Evolutionary conservation across 2,329 filamentous ascomycete genomes (phyloP).

Genomic region (Talaromyces sp.): DNA sequence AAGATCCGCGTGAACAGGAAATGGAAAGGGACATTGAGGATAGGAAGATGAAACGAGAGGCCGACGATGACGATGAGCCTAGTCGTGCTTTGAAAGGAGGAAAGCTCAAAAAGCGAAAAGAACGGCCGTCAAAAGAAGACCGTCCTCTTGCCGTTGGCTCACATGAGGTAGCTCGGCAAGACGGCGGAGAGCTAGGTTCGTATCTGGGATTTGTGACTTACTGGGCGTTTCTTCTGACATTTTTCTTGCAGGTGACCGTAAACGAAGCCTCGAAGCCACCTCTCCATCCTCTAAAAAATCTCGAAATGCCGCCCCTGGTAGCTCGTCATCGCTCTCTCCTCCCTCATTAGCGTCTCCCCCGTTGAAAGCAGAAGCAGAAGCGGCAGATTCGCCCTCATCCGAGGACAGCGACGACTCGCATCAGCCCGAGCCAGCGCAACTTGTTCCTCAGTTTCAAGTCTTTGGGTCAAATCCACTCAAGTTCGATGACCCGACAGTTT

Average conservation of each 20-base stretch:
- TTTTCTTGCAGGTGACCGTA: slow-evolving; percentile 8
- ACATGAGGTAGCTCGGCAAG: slow-evolving; percentile 58
- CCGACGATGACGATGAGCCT: slow-evolving; percentile 39
- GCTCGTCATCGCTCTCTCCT: slow-evolving; percentile 34
- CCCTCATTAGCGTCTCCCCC: slow-evolving; percentile 36
- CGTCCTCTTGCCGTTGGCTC: slow-evolving; percentile 56
- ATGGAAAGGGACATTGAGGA: slow-evolving; percentile 45
- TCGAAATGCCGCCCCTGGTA: slow-evolving; percentile 31
- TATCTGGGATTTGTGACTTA: background rate
- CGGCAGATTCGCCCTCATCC: slow-evolving; percentile 59
- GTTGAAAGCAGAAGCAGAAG: slow-evolving; percentile 54
- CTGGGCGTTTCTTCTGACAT: background rate
- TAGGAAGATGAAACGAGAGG: slow-evolving; percentile 42
- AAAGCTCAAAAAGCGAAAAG: slow-evolving; percentile 77
- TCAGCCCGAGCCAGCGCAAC: slow-evolving; percentile 55
- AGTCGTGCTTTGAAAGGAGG: slow-evolving; percentile 45
- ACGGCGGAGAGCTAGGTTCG: slow-evolving; percentile 49
- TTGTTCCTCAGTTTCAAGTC: slow-evolving; percentile 68
- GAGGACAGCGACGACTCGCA: slow-evolving; percentile 52
- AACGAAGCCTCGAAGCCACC: slow-evolving; percentile 16
- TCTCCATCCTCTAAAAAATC: slow-evolving; percentile 35
- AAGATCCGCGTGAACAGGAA: slow-evolving; percentile 47
- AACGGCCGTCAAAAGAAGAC: slow-evolving; percentile 57
- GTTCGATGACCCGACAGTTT: slow-evolving; percentile 87
- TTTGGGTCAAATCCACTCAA: slow-evolving; percentile 89